Conservation (phyloP, 805 yeast species). For the Candida nanaspora region DNA sequence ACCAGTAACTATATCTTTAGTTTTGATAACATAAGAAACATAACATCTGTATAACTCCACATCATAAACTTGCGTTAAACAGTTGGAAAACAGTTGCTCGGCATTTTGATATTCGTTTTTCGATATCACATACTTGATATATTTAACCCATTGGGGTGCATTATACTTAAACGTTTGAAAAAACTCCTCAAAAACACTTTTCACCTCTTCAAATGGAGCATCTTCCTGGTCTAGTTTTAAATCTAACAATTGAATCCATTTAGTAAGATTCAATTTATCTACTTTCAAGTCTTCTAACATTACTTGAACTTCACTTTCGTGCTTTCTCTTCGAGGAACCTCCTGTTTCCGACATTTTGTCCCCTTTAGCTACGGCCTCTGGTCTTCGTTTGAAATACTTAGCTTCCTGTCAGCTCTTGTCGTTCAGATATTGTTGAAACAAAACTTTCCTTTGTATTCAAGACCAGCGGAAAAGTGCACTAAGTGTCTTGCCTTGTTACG, state of each 20-base stretch:
- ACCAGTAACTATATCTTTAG: conserved; percentile 65
- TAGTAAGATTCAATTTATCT: conserved; percentile 44
- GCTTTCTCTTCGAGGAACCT: conserved; percentile 6
- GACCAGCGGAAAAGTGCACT: no score
- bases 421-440: no score
- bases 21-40: conserved; percentile 67
- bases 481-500: no score
- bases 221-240: conserved; percentile 38
- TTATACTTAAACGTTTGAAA: conserved; percentile 60
- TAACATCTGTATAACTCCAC: conserved; percentile 73
- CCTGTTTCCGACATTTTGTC: conserved; percentile 3
- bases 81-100: conserved; percentile 57
- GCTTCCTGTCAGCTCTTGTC: no score
- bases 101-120: conserved; percentile 59
- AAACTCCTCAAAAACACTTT: conserved; percentile 52
- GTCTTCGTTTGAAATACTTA: no score
- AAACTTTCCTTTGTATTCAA: no score
- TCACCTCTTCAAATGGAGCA: conserved; percentile 44
- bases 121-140: conserved; percentile 56
- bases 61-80: conserved; percentile 55
- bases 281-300: conserved; percentile 45
- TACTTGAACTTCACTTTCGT: conserved; percentile 39
- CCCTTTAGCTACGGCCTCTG: no score
- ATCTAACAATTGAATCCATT: conserved; percentile 52
- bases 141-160: conserved; percentile 68